A percentile compares a stretch with the other conserved stretches of the same genome.
Evolutionary conservation across 768 basidiomycete genomes (phyloP).

Genomic region (Dioszegia hungarica): DNA sequence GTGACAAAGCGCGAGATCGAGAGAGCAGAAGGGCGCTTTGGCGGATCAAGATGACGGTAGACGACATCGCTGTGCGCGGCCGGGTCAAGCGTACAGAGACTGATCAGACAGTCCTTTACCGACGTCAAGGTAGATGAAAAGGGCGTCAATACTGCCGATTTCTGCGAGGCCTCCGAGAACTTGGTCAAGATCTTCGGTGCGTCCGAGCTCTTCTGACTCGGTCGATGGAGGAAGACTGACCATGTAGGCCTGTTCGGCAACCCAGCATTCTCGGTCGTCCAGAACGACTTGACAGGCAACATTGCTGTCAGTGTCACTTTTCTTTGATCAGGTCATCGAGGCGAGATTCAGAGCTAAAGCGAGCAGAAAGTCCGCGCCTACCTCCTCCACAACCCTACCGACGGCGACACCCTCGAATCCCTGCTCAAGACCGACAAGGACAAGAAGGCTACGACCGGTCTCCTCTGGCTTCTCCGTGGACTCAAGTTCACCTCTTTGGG

Average conservation of each 20-base stretch:
- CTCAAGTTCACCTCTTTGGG: conserved; percentile 68
- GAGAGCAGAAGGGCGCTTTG: too few relatives aligned
- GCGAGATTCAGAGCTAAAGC: background rate
- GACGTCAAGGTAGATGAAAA: conserved; percentile 79
- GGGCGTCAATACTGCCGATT: conserved; percentile 81
- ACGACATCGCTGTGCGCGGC: too few relatives aligned
- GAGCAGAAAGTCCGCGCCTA: conserved; percentile 81
- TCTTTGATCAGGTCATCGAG: background rate
- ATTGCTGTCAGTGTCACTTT: conserved; percentile 60
- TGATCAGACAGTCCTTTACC: conserved; percentile 69
- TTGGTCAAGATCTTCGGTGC: conserved; percentile 88
- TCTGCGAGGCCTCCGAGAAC: conserved; percentile 82
- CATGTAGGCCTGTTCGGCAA: conserved; percentile 74
- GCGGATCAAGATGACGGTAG: too few relatives aligned
- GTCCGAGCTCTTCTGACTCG: conserved; percentile 7
- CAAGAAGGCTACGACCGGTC: conserved; percentile 73
- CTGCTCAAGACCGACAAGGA: conserved; percentile 76
- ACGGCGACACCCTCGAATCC: conserved; percentile 73
- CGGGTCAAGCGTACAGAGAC: too few relatives aligned
- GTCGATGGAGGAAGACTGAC: background rate
- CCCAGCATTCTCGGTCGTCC: conserved; percentile 74
- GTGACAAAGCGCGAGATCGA: too few relatives aligned
- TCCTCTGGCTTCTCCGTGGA: conserved; percentile 85
- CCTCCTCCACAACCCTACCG: conserved; percentile 61
- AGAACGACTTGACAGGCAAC: conserved; percentile 83